Base-by-base conservation (phyloP, 2,329 filamentous ascomycete genomes). In the Madurella fahalii region DNA sequence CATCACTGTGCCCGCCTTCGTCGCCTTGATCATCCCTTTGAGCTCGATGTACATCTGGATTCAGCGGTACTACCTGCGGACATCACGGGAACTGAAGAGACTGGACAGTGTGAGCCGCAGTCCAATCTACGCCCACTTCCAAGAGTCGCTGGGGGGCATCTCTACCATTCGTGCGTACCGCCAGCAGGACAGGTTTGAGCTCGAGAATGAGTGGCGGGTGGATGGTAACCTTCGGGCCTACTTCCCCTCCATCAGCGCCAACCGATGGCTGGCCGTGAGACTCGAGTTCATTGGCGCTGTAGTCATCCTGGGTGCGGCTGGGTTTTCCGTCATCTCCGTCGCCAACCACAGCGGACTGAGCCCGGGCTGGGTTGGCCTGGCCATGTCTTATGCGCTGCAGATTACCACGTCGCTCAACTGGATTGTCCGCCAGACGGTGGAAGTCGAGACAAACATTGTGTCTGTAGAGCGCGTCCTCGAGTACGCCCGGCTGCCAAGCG, bases 381-480 rank as follows among this genome's bases (percentile, higher is more conserved):
- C 89, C 60, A 96, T 99, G 91, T 96, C 93, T 45, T 96, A 97
- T 73, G 94, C 92, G 40, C 81, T 99, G 60, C 90, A 96, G 74
- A 97, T 99, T 67, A 99, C 94, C 1, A 89, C 93, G 63, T 96
- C 92, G 37, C 81, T 99, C 66, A 99, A 97, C 77, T 99, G 94
- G 94, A 96, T 99, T 67, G 94, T 99, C 49, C 85, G 95, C 56
- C 94, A 99, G 74, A 96, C 92, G 0, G 94, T 99, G 34, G 95
- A 99, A 72, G 94, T 99, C n/a, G 95, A 99, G 78, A 97, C 93
- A n/a, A 99, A 99, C 72, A 99, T 99, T 67, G 93, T 99, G 44
- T 96, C 93, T 9, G 94, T 99, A 39, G 94, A 99, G 79, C 88
- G 94, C 67, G 92, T 99, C 46, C 84, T 99, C 47, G 95, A 99